Evolutionary conservation across 345 rosid species (phyloP).

Genomic region (Citrus sinensis): DNA sequence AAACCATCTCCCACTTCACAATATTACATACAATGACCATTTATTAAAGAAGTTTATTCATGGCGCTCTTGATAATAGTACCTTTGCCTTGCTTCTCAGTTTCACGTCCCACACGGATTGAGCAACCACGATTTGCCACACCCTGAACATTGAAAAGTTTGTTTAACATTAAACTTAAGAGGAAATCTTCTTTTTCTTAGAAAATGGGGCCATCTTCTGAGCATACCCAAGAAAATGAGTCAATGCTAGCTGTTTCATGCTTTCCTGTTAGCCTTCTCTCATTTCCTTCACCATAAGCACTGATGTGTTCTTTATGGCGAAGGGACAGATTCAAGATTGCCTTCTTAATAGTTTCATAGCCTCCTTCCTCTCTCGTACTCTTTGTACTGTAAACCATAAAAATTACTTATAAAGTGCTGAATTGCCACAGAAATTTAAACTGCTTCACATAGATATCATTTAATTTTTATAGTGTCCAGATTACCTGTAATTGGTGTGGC

Average conservation of each 20-base stretch:
- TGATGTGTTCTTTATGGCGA: constrained; percentile 83
- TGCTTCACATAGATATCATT: not conserved
- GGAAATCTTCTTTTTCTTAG: not conserved
- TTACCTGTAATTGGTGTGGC: constrained; percentile 92
- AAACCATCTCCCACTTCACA: not conserved
- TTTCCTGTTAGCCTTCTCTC: constrained; percentile 96
- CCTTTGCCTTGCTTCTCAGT: constrained; percentile 94
- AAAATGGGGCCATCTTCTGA: not conserved
- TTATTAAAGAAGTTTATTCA: not conserved
- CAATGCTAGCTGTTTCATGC: constrained; percentile 93
- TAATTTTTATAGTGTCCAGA: not conserved
- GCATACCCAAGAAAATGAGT: constrained; percentile 92
- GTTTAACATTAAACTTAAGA: not conserved
- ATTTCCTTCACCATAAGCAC: constrained; percentile 97
- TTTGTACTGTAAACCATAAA: constrained; percentile 56
- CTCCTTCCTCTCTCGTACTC: constrained; percentile 95
- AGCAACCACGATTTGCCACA: constrained; percentile 96
- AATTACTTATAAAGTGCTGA: not conserved
- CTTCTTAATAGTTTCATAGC: constrained; percentile 82
- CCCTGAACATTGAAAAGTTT: constrained; percentile 46
- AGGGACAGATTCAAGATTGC: constrained; percentile 89
- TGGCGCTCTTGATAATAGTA: constrained; percentile 12
- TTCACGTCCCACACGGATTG: constrained; percentile 94
- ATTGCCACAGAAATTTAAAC: not conserved
- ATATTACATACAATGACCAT: not conserved